Conservation (phyloP, 768 basidiomycete species). For the Candolleomyces efflorescens region DNA sequence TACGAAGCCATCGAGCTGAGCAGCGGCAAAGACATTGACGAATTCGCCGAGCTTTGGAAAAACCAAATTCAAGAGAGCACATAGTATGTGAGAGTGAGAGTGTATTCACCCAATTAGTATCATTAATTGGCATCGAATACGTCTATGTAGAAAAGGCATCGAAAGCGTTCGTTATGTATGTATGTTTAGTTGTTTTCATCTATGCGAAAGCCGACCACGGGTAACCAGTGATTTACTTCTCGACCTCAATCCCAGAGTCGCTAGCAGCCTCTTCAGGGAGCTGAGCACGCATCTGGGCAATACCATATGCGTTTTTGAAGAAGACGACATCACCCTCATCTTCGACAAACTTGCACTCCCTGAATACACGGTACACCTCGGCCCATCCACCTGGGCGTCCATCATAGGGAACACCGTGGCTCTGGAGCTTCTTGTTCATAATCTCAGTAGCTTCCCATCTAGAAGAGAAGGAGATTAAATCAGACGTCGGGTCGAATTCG, state of each 20-base stretch:
- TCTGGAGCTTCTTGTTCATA: slow-evolving; percentile 70
- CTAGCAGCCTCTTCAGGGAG: slow-evolving; percentile 55
- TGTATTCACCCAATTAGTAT: neutral
- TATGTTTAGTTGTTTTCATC: too few species aligned
- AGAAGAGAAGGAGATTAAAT: slow-evolving; percentile 5
- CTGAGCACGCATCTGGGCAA: slow-evolving; percentile 66
- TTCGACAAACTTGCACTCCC: slow-evolving; percentile 91
- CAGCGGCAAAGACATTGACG: slow-evolving; percentile 63
- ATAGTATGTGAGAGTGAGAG: neutral
- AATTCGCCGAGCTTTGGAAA: slow-evolving; percentile 68
- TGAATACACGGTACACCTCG: slow-evolving; percentile 74
- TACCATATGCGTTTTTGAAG: slow-evolving; percentile 83
- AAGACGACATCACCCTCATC: slow-evolving; percentile 89
- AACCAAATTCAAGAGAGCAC: slow-evolving; percentile 42
- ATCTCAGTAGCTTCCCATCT: slow-evolving; percentile 91
- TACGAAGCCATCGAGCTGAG: slow-evolving; percentile 82
- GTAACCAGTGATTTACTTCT: slow-evolving; percentile 29
- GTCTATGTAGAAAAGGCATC: too few species aligned
- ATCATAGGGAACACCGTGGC: slow-evolving; percentile 57
- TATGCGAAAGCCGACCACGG: too few species aligned
- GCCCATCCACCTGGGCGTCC: slow-evolving; percentile 77
- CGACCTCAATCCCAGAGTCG: slow-evolving; percentile 52
- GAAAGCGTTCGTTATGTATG: too few species aligned
- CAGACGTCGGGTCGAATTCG: neutral
- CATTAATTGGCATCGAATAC: too few species aligned